Conservation (phyloP, 306 rosid genomes). For the Trifolium dubium region DNA sequence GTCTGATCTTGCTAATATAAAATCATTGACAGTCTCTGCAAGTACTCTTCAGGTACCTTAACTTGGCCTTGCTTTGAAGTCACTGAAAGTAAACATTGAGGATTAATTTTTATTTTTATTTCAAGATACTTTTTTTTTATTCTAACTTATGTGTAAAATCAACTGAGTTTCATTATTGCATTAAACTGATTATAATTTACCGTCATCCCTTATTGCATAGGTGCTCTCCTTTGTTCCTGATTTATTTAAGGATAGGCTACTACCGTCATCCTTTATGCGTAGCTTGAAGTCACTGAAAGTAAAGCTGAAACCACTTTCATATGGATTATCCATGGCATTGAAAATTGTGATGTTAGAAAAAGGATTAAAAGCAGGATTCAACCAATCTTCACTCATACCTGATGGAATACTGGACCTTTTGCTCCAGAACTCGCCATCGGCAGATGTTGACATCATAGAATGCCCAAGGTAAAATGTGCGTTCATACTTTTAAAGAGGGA, state of each 20-base stretch:
- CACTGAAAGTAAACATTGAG: too few species aligned
- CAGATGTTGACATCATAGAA: too few species aligned
- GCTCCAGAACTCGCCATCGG: too few species aligned
- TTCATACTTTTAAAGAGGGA: too few species aligned
- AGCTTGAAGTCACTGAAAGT: constrained; percentile 14
- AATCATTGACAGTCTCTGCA: too few species aligned
- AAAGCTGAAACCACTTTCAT: constrained; percentile 26
- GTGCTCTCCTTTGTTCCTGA: constrained; percentile 2
- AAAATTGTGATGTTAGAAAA: background rate
- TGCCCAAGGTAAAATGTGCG: too few species aligned
- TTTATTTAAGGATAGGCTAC: background rate
- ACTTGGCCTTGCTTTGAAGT: too few species aligned
- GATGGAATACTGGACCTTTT: background rate
- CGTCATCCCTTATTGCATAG: background rate
- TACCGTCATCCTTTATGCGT: background rate
- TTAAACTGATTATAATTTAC: background rate
- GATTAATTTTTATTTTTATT: background rate
- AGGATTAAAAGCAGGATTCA: background rate
- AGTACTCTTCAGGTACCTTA: too few species aligned
- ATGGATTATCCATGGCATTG: background rate
- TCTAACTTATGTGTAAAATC: background rate
- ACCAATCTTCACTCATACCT: background rate
- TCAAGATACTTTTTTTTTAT: too few species aligned
- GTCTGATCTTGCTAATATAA: too few species aligned
- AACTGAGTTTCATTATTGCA: background rate